Base-by-base conservation (phyloP, 306 rosid species). In the Echinosophora koreensis region DNA sequence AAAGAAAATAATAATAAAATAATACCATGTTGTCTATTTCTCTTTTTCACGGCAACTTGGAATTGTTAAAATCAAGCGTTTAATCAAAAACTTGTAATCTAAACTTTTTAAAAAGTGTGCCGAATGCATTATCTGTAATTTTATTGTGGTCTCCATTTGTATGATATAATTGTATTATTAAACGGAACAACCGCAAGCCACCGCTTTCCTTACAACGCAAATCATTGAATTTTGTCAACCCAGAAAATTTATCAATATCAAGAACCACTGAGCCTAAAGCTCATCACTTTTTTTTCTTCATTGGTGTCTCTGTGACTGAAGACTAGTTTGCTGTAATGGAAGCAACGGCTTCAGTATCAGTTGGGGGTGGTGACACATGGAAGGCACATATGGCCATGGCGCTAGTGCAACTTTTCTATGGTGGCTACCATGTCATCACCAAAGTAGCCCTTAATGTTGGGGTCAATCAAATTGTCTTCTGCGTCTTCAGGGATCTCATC, bases 341-440 rank as follows among this genome's bases (percentile, higher is more conserved):
- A 44, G 50, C 47, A 42, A 4, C 47, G 8, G 47, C 5, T 52
- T 84, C 82, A 47, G 86, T 41, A 46, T 83, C 54, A 9, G 80
- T 47, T 3, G 77, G 62, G 72, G 0, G 14, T 47, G 86, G 80
- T 58, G 91, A 92, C n/a, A 44, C 76, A 38, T 76, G 80, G 91
- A 90, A 80, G 83, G 94, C 97, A 14, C 97, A 94, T 67, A 56
- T 83, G 63, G 92, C 87, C 47, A 84, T 92, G 98, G 95, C 88
- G 5, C 1, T 92, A 49, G 90, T 92, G 5, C 98, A 94, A 81
- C 71, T 92, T 17, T 73, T 85, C 87, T 84, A 83, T 79, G 98
- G 95, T 50, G 97, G 97, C 2, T 92, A 92, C 76, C 97, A 94
- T 76, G 98, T 94, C n/a, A 82, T 94, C 70, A 89, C 98, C 87